Base-by-base conservation (phyloP, 257 asterid genomes). In the Salvia miltiorrhiza region DNA sequence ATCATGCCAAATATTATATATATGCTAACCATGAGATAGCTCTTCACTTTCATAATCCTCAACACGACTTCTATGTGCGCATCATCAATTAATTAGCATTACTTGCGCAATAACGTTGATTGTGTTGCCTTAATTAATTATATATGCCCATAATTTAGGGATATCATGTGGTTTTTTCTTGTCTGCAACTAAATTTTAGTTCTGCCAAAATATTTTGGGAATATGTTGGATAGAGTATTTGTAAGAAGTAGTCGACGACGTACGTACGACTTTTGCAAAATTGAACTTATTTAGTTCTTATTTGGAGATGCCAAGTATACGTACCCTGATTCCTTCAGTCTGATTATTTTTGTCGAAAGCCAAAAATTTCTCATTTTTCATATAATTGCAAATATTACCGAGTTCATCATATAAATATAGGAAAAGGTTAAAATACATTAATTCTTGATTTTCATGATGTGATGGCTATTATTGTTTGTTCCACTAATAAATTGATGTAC, bases 1-100 rank as follows among this genome's bases (percentile, higher is more conserved):
- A 57, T 73, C 16, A 59, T 59, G 21, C 37, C 17, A 17, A 47
- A 65, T 57, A 73, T 11, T 41, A 30, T 37, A 74, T 57, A 66
- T 47, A 28, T 13, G 48, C 7, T 48, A 35, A 57, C 57, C 4
- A 57, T 72, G 43, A 24, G 48, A 23, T 6, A 24, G 17, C 5
- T 19, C 35, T 24, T 5, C 28, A 32, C 20, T 58, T 70, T 32
- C 3, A 9, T 24, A 61, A 35, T 17, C 26, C 1, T 23, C 4
- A 3, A 33, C n/a, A 67, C 55, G 57, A 21, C 20, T 30, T 30
- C 3, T 30, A 26, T 24, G 28, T 73, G 50, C 17, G 44, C 19
- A 20, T 48, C 59, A 56, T 55, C 47, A 58, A 19, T 9, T 19
- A 37, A 37, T 16, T 39, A 39, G 49, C 37, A 65, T 2, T 24